Evolutionary conservation across 768 basidiomycete species (phyloP).

Genomic region (Imleria badia): DNA sequence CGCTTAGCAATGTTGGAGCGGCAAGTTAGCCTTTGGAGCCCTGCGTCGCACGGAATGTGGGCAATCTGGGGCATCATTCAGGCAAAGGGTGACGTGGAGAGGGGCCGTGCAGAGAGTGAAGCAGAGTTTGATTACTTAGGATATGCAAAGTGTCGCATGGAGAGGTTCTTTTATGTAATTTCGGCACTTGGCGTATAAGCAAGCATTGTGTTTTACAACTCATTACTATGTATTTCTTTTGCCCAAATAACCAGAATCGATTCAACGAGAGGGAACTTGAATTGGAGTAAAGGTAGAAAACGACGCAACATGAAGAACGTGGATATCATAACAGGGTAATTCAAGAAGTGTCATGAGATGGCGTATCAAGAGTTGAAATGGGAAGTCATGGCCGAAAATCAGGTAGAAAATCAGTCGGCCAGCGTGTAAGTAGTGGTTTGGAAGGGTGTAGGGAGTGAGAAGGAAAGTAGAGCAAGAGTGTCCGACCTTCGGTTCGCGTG

Average conservation of each 20-base stretch:
- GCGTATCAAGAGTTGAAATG: conserved; percentile 25
- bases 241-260: not conserved
- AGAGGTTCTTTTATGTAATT: conserved; percentile 59
- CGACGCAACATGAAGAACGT: conserved; percentile 37
- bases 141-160: conserved; percentile 72
- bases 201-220: conserved; percentile 1
- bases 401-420: conserved; percentile 7
- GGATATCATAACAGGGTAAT: conserved; percentile 38
- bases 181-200: conserved; percentile 40
- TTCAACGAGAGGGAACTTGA: conserved; percentile 32
- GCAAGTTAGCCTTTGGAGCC: conserved; percentile 86
- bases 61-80: conserved; percentile 94
- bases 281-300: conserved; percentile 49
- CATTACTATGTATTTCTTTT: not conserved
- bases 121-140: conserved; percentile 89
- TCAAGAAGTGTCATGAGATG: conserved; percentile 37
- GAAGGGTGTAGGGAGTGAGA: conserved; percentile 5
- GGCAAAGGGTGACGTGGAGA: conserved; percentile 72
- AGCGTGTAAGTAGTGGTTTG: conserved; percentile 8
- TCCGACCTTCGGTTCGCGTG: conserved; percentile 39
- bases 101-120: conserved; percentile 41
- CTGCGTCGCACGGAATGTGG: conserved; percentile 91
- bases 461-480: conserved; percentile 29
- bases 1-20: conserved; percentile 62
- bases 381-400: conserved; percentile 12